These are phyloP conservation scores for Aegilops bicornis DNA, from an alignment of 176 grass and related monocot genomes.

Conservation along the genomic window DNA sequence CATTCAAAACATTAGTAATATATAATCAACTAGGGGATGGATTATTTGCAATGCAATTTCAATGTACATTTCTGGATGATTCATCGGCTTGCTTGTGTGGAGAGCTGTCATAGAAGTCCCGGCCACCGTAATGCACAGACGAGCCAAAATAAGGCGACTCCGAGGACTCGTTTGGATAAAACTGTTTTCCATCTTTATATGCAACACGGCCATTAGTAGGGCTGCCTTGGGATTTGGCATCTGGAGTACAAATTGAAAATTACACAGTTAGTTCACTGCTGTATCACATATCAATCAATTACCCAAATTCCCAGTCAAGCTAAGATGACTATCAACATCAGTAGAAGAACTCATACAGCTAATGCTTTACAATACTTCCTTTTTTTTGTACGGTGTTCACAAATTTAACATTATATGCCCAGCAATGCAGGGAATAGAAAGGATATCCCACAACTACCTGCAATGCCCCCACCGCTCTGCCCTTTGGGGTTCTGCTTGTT, in stretches of 20 bases:
- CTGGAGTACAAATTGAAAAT: conserved; percentile 26
- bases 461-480: conserved; percentile 27
- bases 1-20: neutral
- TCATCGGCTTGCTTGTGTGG: conserved; percentile 35
- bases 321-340: neutral
- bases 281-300: neutral
- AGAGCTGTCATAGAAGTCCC: conserved; percentile 78
- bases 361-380: too few species aligned
- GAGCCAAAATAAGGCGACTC: conserved; percentile 84
- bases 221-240: conserved; percentile 50
- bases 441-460: conserved; percentile 28
- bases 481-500: conserved; percentile 50
- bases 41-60: neutral
- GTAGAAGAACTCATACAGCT: neutral
- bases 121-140: conserved; percentile 80
- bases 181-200: conserved; percentile 53
- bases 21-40: neutral
- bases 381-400: neutral
- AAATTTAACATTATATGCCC: neutral
- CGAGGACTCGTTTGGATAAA: conserved; percentile 36
- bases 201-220: conserved; percentile 25
- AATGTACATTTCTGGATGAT: conserved; percentile 25
- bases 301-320: neutral
- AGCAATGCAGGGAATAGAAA: neutral
- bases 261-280: neutral